These are phyloP conservation scores for Arachis stenosperma DNA, from an alignment of 306 rosid species.

Conservation along the genomic window DNA sequence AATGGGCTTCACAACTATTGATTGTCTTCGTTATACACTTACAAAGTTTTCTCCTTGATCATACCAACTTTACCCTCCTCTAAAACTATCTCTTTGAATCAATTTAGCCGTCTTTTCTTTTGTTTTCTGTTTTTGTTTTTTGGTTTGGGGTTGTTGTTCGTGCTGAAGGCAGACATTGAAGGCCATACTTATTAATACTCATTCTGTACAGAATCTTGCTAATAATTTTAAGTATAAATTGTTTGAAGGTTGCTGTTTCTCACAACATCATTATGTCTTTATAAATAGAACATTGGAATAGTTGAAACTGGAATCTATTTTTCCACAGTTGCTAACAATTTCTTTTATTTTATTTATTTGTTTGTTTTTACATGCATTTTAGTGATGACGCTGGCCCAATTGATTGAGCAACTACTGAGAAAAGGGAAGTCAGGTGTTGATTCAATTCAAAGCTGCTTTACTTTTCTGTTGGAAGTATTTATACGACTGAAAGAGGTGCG, in stretches of 20 bases:
- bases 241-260: conserved; percentile 10
- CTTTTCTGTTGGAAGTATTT: conserved; percentile 68
- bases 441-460: conserved; percentile 61
- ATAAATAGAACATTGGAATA: conserved; percentile 8
- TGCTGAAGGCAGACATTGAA: conserved; percentile 22
- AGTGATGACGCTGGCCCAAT: conserved; percentile 70
- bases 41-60: conserved; percentile 9
- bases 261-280: conserved; percentile 3
- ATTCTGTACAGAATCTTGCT: conserved; percentile 4
- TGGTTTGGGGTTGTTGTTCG: conserved; percentile 2
- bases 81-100: conserved; percentile 4
- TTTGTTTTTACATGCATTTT: conserved; percentile 39
- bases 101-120: conserved; percentile 2
- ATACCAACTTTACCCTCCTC: conserved; percentile 5
- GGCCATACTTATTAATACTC: conserved; percentile 13
- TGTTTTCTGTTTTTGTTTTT: no score
- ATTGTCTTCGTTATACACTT: conserved; percentile 21
- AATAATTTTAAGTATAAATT: conserved; percentile 12
- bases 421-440: conserved; percentile 55
- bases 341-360: not conserved
- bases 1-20: conserved; percentile 1
- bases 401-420: conserved; percentile 67
- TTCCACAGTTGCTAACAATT: conserved; percentile 3
- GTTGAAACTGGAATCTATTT: conserved; percentile 26
- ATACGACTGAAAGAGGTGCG: conserved; percentile 59